These are phyloP conservation scores for Hypoxylon sp. DNA, from an alignment of 2,329 filamentous ascomycete species.

Conservation along the genomic window DNA sequence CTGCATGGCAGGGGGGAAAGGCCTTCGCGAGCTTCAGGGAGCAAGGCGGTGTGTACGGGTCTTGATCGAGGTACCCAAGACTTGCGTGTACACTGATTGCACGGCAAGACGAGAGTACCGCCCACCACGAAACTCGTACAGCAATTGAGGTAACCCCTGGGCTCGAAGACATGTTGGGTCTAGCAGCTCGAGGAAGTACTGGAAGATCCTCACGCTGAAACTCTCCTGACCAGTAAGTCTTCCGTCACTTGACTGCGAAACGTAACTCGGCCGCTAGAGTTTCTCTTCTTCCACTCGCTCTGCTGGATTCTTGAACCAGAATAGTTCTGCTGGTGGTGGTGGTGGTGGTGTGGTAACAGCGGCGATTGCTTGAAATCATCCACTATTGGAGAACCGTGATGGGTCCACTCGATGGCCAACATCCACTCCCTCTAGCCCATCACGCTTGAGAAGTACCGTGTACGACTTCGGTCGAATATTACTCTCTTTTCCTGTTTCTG, in stretches of 20 bases:
- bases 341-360: slow-evolving; percentile 35
- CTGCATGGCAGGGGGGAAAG: slow-evolving; percentile 49
- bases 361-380: slow-evolving; percentile 27
- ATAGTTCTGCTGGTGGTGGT: too few relatives aligned
- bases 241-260: slow-evolving; percentile 36
- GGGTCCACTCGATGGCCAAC: slow-evolving; percentile 32
- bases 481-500: slow-evolving; percentile 29
- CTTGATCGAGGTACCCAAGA: slow-evolving; percentile 40
- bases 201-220: slow-evolving; percentile 32
- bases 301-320: slow-evolving; percentile 29
- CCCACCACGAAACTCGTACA: slow-evolving; percentile 32
- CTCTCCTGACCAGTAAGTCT: slow-evolving; percentile 33
- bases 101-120: slow-evolving; percentile 23
- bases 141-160: slow-evolving; percentile 35
- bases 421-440: slow-evolving; percentile 26
- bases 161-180: slow-evolving; percentile 32
- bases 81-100: slow-evolving; percentile 29
- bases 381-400: slow-evolving; percentile 35
- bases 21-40: slow-evolving; percentile 39
- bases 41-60: slow-evolving; percentile 47
- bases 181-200: slow-evolving; percentile 31
- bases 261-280: slow-evolving; percentile 24
- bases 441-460: slow-evolving; percentile 32
- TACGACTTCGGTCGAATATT: slow-evolving; percentile 36
- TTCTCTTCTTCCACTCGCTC: slow-evolving; percentile 13